Base-by-base conservation (phyloP, 306 rosid species). In the Medicago lupulina region DNA sequence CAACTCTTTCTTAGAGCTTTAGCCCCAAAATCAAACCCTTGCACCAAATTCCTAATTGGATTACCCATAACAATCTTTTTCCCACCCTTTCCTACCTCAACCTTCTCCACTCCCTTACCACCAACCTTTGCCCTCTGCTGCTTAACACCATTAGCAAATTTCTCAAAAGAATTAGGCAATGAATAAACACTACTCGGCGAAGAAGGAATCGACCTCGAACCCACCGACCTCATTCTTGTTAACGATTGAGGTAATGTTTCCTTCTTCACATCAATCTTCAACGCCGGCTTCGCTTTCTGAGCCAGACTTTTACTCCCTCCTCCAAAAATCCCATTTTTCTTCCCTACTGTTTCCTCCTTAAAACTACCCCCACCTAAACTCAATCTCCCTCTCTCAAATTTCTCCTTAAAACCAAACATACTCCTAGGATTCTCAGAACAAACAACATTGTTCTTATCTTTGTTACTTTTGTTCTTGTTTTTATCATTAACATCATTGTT, bases 1-100 rank as follows among this genome's bases (percentile, higher is more conserved):
- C 99, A 96, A 76, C 99, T 92, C 88, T 90, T 92, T 16, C 99
- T 81, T 73, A 96, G 71, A 76, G 96, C 97, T 90, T 96, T 96
- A 60, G 92, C 86, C 53, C 98, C 98, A 58, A 88, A 7, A 74
- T 87, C 99, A 86, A 92, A 81, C 31, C 97, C 97, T 70, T 89
- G 97, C 73, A 83, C 89, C 66, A 87, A 86, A 86, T 79, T 89
- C 55, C 78, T 89, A 15, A 92, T 80, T 7, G 93, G 96, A 84
- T 83, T 90, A 60, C 82, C 97, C 25, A 66, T 40, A 0, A 51
- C 81, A 51, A 63, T 53, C 62, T 85, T 95, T 87, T 68, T 90
- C 28, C 68, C 81, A 41, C 15, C 80, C 63, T 81, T 87, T 18
- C 81, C 82, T 51, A 80, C 93, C 74, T 53, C 67, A 61, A 31